A percentile compares a stretch with the other conserved stretches of the same genome.
Conservation (phyloP, 2,329 filamentous ascomycete species). For the Aspergillus glaucus region DNA sequence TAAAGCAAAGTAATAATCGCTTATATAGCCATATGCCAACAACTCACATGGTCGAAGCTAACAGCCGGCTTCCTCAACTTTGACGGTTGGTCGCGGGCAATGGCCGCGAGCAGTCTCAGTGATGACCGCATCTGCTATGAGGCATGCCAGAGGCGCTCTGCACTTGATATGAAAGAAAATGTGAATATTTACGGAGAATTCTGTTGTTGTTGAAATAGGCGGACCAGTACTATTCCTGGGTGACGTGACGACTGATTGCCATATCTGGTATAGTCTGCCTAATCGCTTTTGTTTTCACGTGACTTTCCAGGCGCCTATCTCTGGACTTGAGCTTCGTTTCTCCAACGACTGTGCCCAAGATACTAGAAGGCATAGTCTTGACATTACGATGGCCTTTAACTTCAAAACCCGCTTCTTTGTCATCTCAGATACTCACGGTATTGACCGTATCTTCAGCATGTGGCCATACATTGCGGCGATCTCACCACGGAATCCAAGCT, state of each 20-base stretch:
- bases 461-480: conserved; percentile 50
- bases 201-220: no score
- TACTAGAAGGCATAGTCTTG: no score
- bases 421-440: conserved; percentile 43
- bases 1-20: background rate
- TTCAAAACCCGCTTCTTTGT: conserved; percentile 40
- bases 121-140: conserved; percentile 24
- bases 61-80: conserved; percentile 31
- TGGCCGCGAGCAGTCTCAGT: conserved; percentile 20
- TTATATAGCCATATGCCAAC: background rate
- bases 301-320: no score
- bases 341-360: no score
- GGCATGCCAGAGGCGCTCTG: conserved; percentile 1
- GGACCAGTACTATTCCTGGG: no score
- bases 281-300: no score
- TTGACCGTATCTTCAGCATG: conserved; percentile 29
- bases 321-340: no score
- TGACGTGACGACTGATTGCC: no score
- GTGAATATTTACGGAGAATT: no score
- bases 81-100: conserved; percentile 24
- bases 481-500: conserved; percentile 41
- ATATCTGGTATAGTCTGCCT: no score
- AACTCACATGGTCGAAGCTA: conserved; percentile 35
- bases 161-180: no score
- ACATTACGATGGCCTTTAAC: background rate